These are phyloP conservation scores for Phytophthora ohioensis DNA, from an alignment of 352 stramenopile genomes.

Conservation along the genomic window DNA sequence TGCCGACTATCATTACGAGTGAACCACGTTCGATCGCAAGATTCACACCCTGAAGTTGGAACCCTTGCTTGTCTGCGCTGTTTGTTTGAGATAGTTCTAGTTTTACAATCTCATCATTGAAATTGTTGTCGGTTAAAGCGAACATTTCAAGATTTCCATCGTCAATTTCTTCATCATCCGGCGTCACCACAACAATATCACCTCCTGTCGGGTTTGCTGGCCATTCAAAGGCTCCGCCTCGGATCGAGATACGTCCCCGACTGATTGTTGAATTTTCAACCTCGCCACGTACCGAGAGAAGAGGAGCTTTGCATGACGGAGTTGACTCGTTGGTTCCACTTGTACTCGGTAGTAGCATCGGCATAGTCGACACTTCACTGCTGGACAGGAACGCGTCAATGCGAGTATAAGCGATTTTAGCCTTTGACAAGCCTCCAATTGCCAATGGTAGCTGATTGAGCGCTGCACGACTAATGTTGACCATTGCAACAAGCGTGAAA, in stretches of 20 bases:
- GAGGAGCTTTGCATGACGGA: conserved; percentile 6
- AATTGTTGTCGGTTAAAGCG: background rate
- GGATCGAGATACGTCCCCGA: conserved; percentile 30
- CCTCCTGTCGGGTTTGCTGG: conserved; percentile 12
- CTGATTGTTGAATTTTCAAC: background rate
- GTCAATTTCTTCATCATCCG: background rate
- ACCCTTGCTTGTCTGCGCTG: conserved; percentile 4
- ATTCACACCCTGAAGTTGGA: conserved; percentile 45
- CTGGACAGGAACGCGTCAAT: conserved; percentile 42
- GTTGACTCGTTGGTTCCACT: background rate
- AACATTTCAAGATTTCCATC: background rate
- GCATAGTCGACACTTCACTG: conserved; percentile 20
- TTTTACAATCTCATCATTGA: too few species aligned
- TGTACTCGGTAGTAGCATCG: background rate
- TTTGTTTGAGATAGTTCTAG: background rate
- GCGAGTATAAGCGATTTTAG: conserved; percentile 39
- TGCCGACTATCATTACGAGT: conserved; percentile 65
- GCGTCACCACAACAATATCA: conserved; percentile 36
- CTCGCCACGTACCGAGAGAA: background rate
- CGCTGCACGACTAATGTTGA: conserved; percentile 41
- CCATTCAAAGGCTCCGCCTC: conserved; percentile 41
- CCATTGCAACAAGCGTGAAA: conserved; percentile 45
- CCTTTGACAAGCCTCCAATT: conserved; percentile 36
- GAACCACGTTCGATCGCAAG: conserved; percentile 70
- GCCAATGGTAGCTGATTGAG: conserved; percentile 37